Evolutionary conservation across 805 yeast species (phyloP).

Genomic region (Lipomyces chichibuensis): DNA sequence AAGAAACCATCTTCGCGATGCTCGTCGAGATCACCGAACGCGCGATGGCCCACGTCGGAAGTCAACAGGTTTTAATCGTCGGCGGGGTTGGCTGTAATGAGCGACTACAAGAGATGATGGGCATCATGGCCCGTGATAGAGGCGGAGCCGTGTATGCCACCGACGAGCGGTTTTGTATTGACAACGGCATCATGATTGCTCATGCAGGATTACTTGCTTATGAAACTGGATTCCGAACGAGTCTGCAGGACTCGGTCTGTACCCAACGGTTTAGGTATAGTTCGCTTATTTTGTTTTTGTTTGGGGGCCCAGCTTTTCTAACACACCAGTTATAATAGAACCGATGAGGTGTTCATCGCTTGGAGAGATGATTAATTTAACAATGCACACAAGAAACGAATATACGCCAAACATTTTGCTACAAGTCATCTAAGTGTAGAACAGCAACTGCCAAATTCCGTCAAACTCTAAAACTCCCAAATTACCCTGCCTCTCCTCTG

Average conservation of each 20-base stretch:
- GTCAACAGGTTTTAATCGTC: conserved; percentile 87
- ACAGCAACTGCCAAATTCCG: too few relatives aligned
- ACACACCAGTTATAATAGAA: background rate
- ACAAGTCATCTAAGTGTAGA: too few relatives aligned
- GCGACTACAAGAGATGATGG: conserved; percentile 95
- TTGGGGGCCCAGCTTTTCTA: background rate
- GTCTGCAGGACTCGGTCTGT: conserved; percentile 73
- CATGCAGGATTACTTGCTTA: conserved; percentile 91
- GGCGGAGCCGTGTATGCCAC: conserved; percentile 91
- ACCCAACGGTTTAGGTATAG: conserved; percentile 77
- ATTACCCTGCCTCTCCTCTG: background rate
- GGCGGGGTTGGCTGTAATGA: conserved; percentile 99
- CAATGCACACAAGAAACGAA: too few relatives aligned
- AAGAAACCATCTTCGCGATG: conserved; percentile 93
- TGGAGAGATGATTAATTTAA: conserved; percentile 26
- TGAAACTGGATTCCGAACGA: conserved; percentile 71
- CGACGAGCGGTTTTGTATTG: conserved; percentile 95
- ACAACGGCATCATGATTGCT: conserved; percentile 98
- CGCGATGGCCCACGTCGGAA: conserved; percentile 96
- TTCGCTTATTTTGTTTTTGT: background rate
- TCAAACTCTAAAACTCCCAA: background rate
- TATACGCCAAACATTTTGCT: too few relatives aligned
- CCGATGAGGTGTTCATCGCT: conserved; percentile 31
- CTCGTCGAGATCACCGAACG: conserved; percentile 96
- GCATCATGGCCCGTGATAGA: conserved; percentile 85